phyloP scores from a whole-genome alignment of 352 stramenopile genomes.

The Achlya hypogyna region DNA sequence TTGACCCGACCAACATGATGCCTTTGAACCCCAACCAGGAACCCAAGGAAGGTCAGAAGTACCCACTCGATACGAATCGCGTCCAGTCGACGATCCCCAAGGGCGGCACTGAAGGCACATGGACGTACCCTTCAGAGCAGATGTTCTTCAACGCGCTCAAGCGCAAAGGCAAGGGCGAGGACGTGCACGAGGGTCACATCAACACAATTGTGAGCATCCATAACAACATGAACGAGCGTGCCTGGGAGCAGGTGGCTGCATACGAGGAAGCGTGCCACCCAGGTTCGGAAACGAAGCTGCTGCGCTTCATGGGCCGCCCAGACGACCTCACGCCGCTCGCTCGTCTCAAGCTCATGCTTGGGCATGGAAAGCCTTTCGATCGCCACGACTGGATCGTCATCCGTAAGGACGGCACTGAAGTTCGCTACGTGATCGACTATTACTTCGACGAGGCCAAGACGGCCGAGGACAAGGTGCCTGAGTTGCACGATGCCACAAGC shows the following conservation, averaged over 20 bases:
- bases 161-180: slow-evolving; percentile 96
- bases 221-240: slow-evolving; percentile 99
- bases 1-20: slow-evolving; percentile 98
- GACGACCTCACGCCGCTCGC: slow-evolving; percentile 94
- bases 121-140: slow-evolving; percentile 97
- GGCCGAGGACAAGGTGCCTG: slow-evolving; percentile 60
- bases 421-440: slow-evolving; percentile 99
- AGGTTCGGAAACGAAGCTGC: slow-evolving; percentile 81
- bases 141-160: slow-evolving; percentile 99
- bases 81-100: slow-evolving; percentile 96
- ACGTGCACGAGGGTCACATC: slow-evolving; percentile 92
- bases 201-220: slow-evolving; percentile 96
- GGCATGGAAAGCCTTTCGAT: slow-evolving; percentile 91
- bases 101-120: slow-evolving; percentile 89
- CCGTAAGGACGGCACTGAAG: slow-evolving; percentile 34
- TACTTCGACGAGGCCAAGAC: slow-evolving; percentile 91
- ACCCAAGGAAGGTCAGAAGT: slow-evolving; percentile 84
- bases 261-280: slow-evolving; percentile 92
- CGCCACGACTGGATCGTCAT: slow-evolving; percentile 67
- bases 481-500: slow-evolving; percentile 73
- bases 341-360: slow-evolving; percentile 83
- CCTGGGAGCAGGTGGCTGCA: slow-evolving; percentile 94
- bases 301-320: slow-evolving; percentile 95
- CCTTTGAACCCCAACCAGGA: slow-evolving; percentile 94
- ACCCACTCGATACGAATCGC: slow-evolving; percentile 86